Base-by-base conservation (phyloP, 768 basidiomycete genomes). In the Amanita exitialis region DNA sequence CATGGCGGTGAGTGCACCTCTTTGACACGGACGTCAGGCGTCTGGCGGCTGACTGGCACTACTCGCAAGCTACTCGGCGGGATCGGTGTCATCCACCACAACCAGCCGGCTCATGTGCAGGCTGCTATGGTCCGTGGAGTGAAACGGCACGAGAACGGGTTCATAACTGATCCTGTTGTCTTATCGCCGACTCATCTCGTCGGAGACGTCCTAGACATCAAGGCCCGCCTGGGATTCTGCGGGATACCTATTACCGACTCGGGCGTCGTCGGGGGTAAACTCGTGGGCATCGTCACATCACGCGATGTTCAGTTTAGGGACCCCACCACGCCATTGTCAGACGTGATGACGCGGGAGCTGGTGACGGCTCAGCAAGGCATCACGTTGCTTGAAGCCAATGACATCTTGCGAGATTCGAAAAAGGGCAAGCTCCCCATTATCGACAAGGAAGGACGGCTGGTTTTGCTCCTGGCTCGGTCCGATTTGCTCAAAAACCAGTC, bases 51-150 rank as follows among this genome's bases (percentile, higher is more conserved):
- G 6, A 38, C 37, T 38, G 37, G 10, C 12, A 38, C 16, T 7
- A 3, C 8, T 38, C 18, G 6, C 23, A 20, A 87, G 76, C 83
- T 99, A 49, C 80, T 94, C 51, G 96, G 96, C 44, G 96, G 95
- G 49, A 87, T 98, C 55, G 95, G 96, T 70, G 90, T 98, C 62
- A 97, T 98, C 60, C 95, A 99, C 66, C 93, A 99, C 69, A 99
- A 98, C 67, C 90, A 92, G 65, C 57, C 83, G 1, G 62, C 92
- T 0, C 81, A 80, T 39, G 78, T 80, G 3, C 96, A 99, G 69
- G 95, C 95, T 6, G 84, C 87, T 36, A 98, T 98, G 94, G 91
- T 98, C 59, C 86, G 90, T 56, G 89, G 90, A 38, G 96, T 98
- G 27, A 99, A 99, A 68, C 84, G 94, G 60, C 95, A 94, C 64